Conservation (phyloP, 768 basidiomycete species). For the Termitomyces heimii region DNA sequence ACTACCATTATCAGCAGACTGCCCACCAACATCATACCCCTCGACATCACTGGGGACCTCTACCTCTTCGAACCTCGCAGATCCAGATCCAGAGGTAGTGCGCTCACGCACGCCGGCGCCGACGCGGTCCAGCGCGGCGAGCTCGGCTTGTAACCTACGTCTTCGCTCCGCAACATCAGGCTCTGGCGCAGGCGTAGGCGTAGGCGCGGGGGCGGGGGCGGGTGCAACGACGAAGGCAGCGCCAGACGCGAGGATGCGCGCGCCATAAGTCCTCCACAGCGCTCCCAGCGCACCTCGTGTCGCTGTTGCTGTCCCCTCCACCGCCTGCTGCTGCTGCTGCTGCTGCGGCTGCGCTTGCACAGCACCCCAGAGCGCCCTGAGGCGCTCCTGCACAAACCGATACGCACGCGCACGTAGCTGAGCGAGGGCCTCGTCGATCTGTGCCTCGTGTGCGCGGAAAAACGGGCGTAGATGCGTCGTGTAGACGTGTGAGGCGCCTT, state of each 20-base stretch:
- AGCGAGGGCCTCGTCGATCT: constrained; percentile 80
- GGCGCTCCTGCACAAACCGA: constrained; percentile 56
- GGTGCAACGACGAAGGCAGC: constrained; percentile 57
- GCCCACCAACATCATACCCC: too few species aligned
- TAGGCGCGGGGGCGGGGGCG: background rate
- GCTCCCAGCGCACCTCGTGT: constrained; percentile 42
- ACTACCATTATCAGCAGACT: too few species aligned
- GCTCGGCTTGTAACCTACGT: constrained; percentile 51
- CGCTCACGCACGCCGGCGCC: too few species aligned
- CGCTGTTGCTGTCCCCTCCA: constrained; percentile 30
- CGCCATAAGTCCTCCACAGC: constrained; percentile 79
- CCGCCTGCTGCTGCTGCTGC: constrained; percentile 32
- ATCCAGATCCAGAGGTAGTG: too few species aligned
- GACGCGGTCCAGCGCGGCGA: constrained; percentile 30
- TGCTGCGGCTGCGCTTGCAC: constrained; percentile 19
- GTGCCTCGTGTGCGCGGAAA: constrained; percentile 73
- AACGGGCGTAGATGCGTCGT: constrained; percentile 73
- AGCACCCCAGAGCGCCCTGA: constrained; percentile 63
- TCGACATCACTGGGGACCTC: too few species aligned
- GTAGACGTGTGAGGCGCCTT: constrained; percentile 85
- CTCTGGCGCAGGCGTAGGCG: too few species aligned
- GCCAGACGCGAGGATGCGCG: constrained; percentile 62
- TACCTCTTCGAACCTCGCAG: too few species aligned
- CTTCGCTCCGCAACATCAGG: constrained; percentile 37
- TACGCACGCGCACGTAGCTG: constrained; percentile 55